Base-by-base conservation (phyloP, 257 asterid genomes). In the Lycium ferocissimum region DNA sequence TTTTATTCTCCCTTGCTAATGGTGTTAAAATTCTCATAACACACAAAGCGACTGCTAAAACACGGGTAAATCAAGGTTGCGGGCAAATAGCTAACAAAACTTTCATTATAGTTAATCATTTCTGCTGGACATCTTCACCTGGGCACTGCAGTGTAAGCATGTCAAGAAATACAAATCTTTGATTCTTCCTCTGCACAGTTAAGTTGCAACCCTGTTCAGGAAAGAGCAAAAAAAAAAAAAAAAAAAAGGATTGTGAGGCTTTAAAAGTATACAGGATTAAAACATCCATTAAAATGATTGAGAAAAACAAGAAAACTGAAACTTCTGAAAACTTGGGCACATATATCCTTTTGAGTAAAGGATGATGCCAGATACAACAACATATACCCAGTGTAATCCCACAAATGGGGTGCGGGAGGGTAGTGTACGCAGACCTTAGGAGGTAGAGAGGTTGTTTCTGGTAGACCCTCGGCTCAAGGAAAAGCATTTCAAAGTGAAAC, bases 161-260 rank as follows among this genome's bases (percentile, higher is more conserved):
- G 85, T 97, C 99, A 35, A 94, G 88, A 92, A 91, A 94, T 40
- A 92, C 26, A 88, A 97, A 89, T 80, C 95, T 89, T 89, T 89
- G 93, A 85, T 85, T 90, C 86, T 95, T 97, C 85, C 93, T 89
- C 35, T 87, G 97, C 87, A 80, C 89, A 79, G 72, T 87, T 83
- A 96, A 89, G 88, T 95, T 95, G 93, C 98, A 96, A 75, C 99
- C 99, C 99, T 95, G 93, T 57, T 59, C 14, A 86, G 63, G 80
- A 43, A 85, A 88, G 85, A 83, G 58, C 8, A 18, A 18, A 51
- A 66, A 26, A 26, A 26, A 26, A 26, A 26, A 26, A 26, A 26
- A 26, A 26, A 26, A 67, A 51, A 17, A 26, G 59, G 63, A 76
- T 33, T 7, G 26, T 12, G 8, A 51, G 20, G 26, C 82, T 13